A percentile compares a stretch with the other conserved stretches of the same genome.
Evolutionary conservation across 306 rosid genomes (phyloP).

Genomic region (Begonia masoniana): DNA sequence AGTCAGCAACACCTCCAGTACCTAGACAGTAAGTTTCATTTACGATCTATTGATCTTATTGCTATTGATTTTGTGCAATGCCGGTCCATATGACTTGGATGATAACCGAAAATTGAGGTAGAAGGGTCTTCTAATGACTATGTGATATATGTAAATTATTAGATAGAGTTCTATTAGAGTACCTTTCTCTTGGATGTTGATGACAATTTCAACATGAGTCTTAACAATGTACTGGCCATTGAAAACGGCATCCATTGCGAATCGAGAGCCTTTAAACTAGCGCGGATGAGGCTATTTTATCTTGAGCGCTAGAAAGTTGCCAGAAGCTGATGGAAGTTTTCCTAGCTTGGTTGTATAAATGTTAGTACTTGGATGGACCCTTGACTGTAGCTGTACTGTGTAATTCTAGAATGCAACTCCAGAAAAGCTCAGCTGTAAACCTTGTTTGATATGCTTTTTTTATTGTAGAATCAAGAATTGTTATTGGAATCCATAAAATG

Average conservation of each 20-base stretch:
- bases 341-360: background rate
- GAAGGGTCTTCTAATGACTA: too few species aligned
- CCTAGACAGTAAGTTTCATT: constrained; percentile 58
- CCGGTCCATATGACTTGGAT: too few species aligned
- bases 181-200: too few species aligned
- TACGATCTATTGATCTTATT: too few species aligned
- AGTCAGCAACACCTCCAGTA: constrained; percentile 50
- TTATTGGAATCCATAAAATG: background rate
- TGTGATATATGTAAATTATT: background rate
- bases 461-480: background rate
- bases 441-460: background rate
- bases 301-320: background rate
- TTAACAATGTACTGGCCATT: too few species aligned
- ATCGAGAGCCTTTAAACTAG: too few species aligned
- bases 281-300: too few species aligned
- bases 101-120: too few species aligned
- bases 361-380: background rate
- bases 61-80: too few species aligned
- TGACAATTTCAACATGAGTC: too few species aligned
- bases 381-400: background rate
- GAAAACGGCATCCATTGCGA: too few species aligned
- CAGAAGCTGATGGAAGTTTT: background rate
- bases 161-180: background rate
- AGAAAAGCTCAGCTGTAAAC: background rate
- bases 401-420: background rate